Evolutionary conservation across 2,329 filamentous ascomycete species (phyloP).

Genomic region (Fusarium papillatum): DNA sequence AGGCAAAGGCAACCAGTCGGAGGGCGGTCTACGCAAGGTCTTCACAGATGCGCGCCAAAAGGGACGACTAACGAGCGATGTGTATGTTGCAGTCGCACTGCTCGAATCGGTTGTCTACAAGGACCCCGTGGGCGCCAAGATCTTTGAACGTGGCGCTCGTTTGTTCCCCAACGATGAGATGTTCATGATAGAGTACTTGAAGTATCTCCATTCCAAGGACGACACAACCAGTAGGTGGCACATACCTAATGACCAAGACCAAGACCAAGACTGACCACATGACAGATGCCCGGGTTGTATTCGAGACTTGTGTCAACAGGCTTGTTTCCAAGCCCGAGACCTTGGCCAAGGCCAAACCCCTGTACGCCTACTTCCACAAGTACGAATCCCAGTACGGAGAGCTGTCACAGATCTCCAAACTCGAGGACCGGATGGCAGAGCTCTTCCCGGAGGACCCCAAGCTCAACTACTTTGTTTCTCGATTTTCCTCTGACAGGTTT

Average conservation of each 20-base stretch:
- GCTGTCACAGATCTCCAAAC: conserved; percentile 87
- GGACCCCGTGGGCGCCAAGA: conserved; percentile 91
- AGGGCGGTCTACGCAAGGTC: conserved; percentile 87
- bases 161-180: conserved; percentile 94
- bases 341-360: conserved; percentile 81
- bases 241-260: background rate
- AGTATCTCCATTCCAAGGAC: conserved; percentile 92
- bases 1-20: conserved; percentile 76
- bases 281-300: conserved; percentile 91
- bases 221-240: conserved; percentile 87
- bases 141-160: conserved; percentile 94
- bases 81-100: conserved; percentile 93
- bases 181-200: conserved; percentile 96
- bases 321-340: conserved; percentile 84
- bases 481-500: conserved; percentile 80
- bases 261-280: conserved; percentile 30
- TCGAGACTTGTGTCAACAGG: conserved; percentile 92
- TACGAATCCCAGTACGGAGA: conserved; percentile 97
- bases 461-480: conserved; percentile 80
- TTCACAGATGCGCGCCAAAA: conserved; percentile 91
- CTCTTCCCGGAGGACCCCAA: conserved; percentile 92
- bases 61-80: conserved; percentile 91
- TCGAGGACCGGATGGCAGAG: conserved; percentile 93
- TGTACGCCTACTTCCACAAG: conserved; percentile 94
- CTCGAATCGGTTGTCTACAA: conserved; percentile 98